phyloP scores from a whole-genome alignment of 1,284 basidiomycete species.

The Malassezia restricta region DNA sequence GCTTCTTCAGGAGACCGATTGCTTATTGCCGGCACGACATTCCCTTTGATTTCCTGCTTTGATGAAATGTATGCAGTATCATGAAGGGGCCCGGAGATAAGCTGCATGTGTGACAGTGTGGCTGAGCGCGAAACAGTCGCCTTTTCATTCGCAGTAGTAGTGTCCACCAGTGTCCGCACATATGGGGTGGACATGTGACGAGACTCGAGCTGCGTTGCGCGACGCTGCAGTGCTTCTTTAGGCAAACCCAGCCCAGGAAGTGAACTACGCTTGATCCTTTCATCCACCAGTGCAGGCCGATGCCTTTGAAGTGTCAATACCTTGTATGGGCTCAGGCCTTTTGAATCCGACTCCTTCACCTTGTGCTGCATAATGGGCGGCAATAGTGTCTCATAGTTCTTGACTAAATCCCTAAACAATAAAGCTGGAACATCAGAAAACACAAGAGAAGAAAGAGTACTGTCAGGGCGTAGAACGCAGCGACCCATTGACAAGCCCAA shows the following conservation, averaged over 20 bases:
- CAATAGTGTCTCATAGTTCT: slow-evolving; percentile 62
- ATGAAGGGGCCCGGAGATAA: no score
- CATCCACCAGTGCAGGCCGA: slow-evolving; percentile 74
- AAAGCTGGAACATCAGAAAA: slow-evolving; percentile 61
- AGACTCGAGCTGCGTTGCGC: slow-evolving; percentile 21
- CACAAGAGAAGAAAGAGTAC: slow-evolving; percentile 69
- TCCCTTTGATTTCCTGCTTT: no score
- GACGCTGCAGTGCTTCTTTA: slow-evolving; percentile 17
- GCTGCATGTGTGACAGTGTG: no score
- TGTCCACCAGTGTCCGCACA: not conserved
- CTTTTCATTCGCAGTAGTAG: no score
- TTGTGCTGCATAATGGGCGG: slow-evolving; percentile 70
- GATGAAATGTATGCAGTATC: no score
- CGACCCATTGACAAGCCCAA: slow-evolving; percentile 73
- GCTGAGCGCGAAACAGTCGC: no score
- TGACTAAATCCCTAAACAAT: slow-evolving; percentile 65
- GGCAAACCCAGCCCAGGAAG: slow-evolving; percentile 20
- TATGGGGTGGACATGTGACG: not conserved
- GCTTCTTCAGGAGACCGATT: no score
- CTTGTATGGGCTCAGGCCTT: slow-evolving; percentile 25
- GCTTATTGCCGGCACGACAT: no score
- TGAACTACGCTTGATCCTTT: slow-evolving; percentile 48
- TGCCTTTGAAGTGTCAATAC: slow-evolving; percentile 66
- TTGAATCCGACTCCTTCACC: slow-evolving; percentile 62
- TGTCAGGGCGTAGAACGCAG: slow-evolving; percentile 67